Percentiles rank a stretch among this genome's conserved stretches.
Conservation (phyloP, 306 rosid genomes). For the Acacia melanoxylon region DNA sequence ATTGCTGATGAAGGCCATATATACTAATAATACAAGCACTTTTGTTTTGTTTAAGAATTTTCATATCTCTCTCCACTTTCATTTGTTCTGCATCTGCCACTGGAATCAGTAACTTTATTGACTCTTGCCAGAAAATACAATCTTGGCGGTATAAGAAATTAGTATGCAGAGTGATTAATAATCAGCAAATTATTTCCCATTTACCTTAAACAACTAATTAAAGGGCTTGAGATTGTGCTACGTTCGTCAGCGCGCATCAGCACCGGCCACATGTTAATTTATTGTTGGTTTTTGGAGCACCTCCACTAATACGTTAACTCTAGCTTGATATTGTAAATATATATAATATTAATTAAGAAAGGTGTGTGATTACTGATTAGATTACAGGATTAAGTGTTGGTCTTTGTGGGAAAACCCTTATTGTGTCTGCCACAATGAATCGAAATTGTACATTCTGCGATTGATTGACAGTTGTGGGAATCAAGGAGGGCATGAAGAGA, state of each 20-base stretch:
- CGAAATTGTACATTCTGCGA: conserved; percentile 21
- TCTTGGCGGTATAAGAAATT: neutral
- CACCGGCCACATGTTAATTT: conserved; percentile 33
- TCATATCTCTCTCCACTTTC: neutral
- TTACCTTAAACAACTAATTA: conserved; percentile 2
- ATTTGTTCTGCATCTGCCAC: neutral
- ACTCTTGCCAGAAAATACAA: conserved; percentile 1
- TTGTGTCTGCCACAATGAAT: conserved; percentile 54
- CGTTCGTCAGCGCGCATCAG: conserved; percentile 34
- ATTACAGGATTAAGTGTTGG: conserved; percentile 17
- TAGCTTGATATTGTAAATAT: neutral
- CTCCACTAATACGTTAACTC: conserved; percentile 18
- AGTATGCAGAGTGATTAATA: neutral
- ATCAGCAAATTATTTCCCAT: neutral
- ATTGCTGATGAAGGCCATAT: neutral
- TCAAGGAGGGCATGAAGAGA: conserved; percentile 53
- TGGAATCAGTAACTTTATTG: neutral
- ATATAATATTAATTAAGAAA: neutral
- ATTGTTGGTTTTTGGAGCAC: neutral
- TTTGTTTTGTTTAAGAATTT: conserved; percentile 40
- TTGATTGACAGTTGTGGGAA: conserved; percentile 47
- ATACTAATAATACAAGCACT: neutral
- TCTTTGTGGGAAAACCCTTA: conserved; percentile 45
- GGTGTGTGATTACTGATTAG: neutral
- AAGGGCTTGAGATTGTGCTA: conserved; percentile 3